Evolutionary conservation across 1,284 basidiomycete species (phyloP), one percentile per base, ranked within the genome.

Genomic region (Trametes pubescens): DNA sequence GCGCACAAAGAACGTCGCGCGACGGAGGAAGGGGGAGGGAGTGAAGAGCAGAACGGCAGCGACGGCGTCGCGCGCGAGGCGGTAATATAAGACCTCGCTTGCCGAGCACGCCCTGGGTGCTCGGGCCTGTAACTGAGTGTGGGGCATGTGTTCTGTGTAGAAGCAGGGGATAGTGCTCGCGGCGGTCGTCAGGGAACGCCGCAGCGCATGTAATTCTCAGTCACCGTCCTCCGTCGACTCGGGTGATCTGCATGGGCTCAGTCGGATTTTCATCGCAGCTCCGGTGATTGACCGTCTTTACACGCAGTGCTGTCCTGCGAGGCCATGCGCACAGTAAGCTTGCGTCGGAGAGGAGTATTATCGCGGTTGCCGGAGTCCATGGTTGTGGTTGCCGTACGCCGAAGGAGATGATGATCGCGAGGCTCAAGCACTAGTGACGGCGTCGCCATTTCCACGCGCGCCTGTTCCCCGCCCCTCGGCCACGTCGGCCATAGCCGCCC

Each of bases 151-250:
- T 59, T 59, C 57, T 59, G 26, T 43, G 44, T 51, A 44, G 57
- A 59, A 59, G 13, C 24, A 4, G 11, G 40, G 48, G 34, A 44
- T 4, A 14, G 43, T 2, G 11, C 4, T 26, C 8, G 26, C 18
- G 40, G 49, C 26, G 38, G 57, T 59, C 40, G 57, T 59, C 49
- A 59, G 43, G 57, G 57, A 21, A 32, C 48, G 38, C 40, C 38
- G 21, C 46, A 47, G 46, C 14, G 18, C 51, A 21, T 35, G 22
- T 14, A 7, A 55, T 18, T 34, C 52, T 29, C 38, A 22, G 38
- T n/a, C 18, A 9, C 16, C 26, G 52, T 38, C 35, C 51, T 18
- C 11, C n/a, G 18, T 21, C 51, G 51, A 32, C 21, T 47, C 37
- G 35, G 51, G 4, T 26, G 51, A 40, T 53, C 24, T 38, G 24